Percentiles rank a stretch among this genome's conserved stretches.
Conservation (phyloP, 225 moss, liverwort and hornwort species). For the Ulota crispa region DNA sequence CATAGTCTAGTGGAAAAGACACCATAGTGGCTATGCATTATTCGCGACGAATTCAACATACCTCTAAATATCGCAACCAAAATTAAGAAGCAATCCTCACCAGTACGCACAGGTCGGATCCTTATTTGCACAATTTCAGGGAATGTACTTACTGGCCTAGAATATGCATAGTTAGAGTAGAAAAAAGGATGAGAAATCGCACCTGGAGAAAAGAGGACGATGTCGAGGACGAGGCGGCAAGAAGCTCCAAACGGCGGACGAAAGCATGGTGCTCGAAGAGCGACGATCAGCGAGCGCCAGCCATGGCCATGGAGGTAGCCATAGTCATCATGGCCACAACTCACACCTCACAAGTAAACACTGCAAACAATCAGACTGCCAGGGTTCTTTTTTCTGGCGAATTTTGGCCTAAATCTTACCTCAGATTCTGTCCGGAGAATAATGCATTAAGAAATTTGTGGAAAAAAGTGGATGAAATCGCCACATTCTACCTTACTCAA, state of each 20-base stretch:
- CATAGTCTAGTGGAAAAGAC: neutral
- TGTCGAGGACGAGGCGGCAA: conserved; percentile 33
- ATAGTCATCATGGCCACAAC: neutral
- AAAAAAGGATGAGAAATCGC: neutral
- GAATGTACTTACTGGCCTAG: neutral
- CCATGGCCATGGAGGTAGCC: conserved; percentile 27
- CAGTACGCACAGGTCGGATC: too few relatives aligned
- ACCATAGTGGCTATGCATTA: neutral
- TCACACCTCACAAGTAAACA: neutral
- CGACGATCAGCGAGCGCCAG: conserved; percentile 26
- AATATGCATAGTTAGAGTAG: too few relatives aligned
- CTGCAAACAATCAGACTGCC: neutral
- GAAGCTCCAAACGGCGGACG: conserved; percentile 57
- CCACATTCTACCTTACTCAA: too few relatives aligned
- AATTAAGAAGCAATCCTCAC: too few relatives aligned
- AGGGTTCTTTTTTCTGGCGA: too few relatives aligned
- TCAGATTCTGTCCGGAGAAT: too few relatives aligned
- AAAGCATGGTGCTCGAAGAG: conserved; percentile 54
- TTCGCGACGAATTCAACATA: neutral
- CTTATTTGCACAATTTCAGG: too few relatives aligned
- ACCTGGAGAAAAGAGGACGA: conserved; percentile 38
- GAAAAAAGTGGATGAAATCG: too few relatives aligned
- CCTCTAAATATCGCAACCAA: neutral
- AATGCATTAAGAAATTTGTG: too few relatives aligned
- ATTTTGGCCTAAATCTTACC: too few relatives aligned